Conservation (phyloP, 495 filamentous ascomycete species). For the Delitschia confertaspora region DNA sequence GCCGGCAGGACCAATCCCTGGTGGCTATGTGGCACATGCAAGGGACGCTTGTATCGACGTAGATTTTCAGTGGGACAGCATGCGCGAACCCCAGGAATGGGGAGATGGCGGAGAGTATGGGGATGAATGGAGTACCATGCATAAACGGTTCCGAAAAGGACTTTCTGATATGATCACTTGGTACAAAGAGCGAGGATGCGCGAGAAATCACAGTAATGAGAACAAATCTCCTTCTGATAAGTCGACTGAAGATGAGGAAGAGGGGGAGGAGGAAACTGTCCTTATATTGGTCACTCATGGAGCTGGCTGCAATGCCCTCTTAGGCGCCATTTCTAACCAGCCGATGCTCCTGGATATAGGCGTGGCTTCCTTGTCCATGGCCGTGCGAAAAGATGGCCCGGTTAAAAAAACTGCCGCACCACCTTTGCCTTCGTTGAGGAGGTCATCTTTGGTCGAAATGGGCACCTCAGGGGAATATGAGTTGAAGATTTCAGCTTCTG, state of each 20-base stretch:
- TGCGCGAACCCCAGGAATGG: slow-evolving; percentile 63
- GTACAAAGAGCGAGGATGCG: slow-evolving; percentile 55
- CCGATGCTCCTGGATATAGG: slow-evolving; percentile 82
- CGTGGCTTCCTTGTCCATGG: slow-evolving; percentile 86
- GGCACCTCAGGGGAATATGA: slow-evolving; percentile 57
- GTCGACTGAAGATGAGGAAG: slow-evolving; percentile 25
- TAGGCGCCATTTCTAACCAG: slow-evolving; percentile 80
- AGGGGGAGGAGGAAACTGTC: slow-evolving; percentile 60
- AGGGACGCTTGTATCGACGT: slow-evolving; percentile 76
- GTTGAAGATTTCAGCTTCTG: slow-evolving; percentile 65
- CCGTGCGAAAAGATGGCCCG: slow-evolving; percentile 52
- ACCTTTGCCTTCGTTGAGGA: background rate
- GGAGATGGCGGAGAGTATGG: slow-evolving; percentile 79
- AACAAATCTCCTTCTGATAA: slow-evolving; percentile 8
- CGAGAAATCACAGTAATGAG: slow-evolving; percentile 10
- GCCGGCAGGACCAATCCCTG: slow-evolving; percentile 66
- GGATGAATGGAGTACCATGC: slow-evolving; percentile 95
- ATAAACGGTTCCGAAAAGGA: slow-evolving; percentile 72
- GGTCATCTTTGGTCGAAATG: slow-evolving; percentile 32
- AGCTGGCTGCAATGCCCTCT: slow-evolving; percentile 94
- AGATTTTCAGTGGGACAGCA: slow-evolving; percentile 94
- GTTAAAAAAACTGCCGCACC: slow-evolving; percentile 13
- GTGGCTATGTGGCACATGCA: slow-evolving; percentile 85
- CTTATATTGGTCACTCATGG: slow-evolving; percentile 92
- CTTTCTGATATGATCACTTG: slow-evolving; percentile 67